These are phyloP conservation scores for Mycena sp. DNA, from an alignment of 1,284 basidiomycete species.

Conservation along the genomic window DNA sequence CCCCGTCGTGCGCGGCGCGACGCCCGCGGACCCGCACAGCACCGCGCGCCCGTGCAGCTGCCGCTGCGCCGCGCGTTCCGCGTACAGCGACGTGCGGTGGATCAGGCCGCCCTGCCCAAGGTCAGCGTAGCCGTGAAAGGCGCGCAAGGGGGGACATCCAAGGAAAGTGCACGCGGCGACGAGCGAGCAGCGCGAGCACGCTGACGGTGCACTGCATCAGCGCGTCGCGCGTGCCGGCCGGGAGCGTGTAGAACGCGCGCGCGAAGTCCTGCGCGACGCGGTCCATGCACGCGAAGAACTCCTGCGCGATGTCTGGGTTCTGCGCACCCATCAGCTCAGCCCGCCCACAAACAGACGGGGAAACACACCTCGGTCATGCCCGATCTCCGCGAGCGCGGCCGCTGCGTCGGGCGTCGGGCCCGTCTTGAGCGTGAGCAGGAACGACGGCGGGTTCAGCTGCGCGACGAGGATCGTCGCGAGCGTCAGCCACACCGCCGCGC, in stretches of 20 bases:
- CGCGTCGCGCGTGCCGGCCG: conserved; percentile 70
- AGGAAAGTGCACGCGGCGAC: conserved; percentile 85
- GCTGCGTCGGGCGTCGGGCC: conserved; percentile 51
- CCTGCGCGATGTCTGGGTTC: conserved; percentile 91
- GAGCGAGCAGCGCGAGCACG: conserved; percentile 90
- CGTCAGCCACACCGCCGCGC: conserved; percentile 85
- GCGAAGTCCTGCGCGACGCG: conserved; percentile 83
- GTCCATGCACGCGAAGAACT: conserved; percentile 85
- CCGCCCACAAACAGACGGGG: not conserved
- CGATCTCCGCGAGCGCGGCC: conserved; percentile 59
- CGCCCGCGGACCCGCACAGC: conserved; percentile 80
- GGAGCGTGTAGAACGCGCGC: conserved; percentile 72
- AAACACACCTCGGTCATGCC: conserved; percentile 76
- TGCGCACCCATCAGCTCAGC: conserved; percentile 38
- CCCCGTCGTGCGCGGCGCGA: conserved; percentile 84
- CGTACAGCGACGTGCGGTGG: conserved; percentile 63
- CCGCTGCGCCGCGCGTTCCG: conserved; percentile 60
- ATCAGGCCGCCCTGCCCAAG: conserved; percentile 64
- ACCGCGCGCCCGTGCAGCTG: conserved; percentile 68
- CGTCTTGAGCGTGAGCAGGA: conserved; percentile 51
- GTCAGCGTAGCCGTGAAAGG: conserved; percentile 9
- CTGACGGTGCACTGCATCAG: conserved; percentile 77
- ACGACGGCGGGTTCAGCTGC: conserved; percentile 79
- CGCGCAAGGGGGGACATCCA: conserved; percentile 53
- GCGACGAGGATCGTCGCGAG: conserved; percentile 81